Conservation (phyloP, 768 basidiomycete species). For the Trametes coccinea region DNA sequence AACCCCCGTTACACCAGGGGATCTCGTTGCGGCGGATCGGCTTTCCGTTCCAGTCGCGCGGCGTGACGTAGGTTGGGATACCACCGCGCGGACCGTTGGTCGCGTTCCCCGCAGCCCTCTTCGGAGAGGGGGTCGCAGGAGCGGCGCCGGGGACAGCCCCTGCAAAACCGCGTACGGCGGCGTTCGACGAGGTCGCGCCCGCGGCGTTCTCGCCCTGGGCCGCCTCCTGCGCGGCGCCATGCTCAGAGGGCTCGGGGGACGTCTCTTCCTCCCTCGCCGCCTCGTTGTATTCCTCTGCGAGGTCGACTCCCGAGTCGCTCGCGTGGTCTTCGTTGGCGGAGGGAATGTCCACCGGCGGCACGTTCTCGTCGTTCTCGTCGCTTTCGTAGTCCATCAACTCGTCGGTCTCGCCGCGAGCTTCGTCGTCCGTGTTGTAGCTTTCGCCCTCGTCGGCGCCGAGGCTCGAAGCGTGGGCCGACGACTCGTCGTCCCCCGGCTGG, state of each 20-base stretch:
- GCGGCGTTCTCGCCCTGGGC: background rate
- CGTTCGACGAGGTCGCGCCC: background rate
- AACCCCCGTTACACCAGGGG: too few relatives aligned
- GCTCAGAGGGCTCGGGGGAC: background rate
- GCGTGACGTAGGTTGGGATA: background rate
- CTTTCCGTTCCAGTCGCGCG: background rate
- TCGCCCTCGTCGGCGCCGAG: background rate
- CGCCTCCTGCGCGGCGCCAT: background rate
- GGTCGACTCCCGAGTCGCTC: background rate
- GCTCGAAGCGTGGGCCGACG: background rate
- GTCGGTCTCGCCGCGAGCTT: background rate
- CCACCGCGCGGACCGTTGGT: background rate
- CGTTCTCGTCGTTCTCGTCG: too few relatives aligned
- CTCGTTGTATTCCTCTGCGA: background rate
- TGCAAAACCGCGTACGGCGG: background rate
- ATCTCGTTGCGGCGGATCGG: background rate
- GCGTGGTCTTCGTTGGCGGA: background rate
- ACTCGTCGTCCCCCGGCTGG: too few relatives aligned
- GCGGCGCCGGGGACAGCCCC: background rate
- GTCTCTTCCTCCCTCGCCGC: background rate
- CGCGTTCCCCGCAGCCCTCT: background rate
- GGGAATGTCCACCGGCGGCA: too few relatives aligned
- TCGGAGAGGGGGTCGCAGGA: background rate
- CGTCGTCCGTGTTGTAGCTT: background rate
- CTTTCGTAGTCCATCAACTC: too few relatives aligned